Evolutionary conservation across 441 rosid species (phyloP), one percentile per base, ranked within the genome.

Genomic region (Eruca vesicaria): DNA sequence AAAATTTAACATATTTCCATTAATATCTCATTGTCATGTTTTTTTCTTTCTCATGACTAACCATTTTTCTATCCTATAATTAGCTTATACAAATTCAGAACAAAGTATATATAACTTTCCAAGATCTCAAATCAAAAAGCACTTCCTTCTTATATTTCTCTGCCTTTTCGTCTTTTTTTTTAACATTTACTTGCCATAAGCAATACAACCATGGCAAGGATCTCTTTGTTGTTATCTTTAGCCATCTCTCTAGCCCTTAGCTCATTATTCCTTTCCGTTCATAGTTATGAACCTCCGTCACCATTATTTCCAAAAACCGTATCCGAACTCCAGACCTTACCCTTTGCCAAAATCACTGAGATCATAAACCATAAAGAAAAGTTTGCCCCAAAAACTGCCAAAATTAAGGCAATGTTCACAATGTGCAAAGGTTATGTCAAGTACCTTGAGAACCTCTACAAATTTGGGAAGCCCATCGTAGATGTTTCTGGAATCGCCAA

Each of bases 131-230:
- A 57, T 55, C 3, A 73, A 66, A 35, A 38, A 11, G 8, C 12
- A 73, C 60, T 56, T 73, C 71, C 77, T 73, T 65, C 23, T 16
- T 41, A 63, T 50, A 2, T 41, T 6, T 4, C 26, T 18, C 62
- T 3, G 0, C 21, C 3, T 36, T 64, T n/a, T 9, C 23, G 9
- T n/a, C n/a, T n/a, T n/a, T n/a, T n/a, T n/a, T n/a, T n/a, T n/a
- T n/a, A n/a, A 48, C 26, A 45, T 59, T 48, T n/a, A 6, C 57
- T 63, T 64, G 45, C 18, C 64, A 64, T 19, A 55, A 64, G 26
- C 48, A 66, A 31, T 58, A 36, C 75, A 69, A 56, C 79, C 65
- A 76, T 76, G 79, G 60, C 79, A 41, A 76, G 52, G 53, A 29
- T 69, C 36, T 76, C 79, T 75, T 56, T 35, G 58, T 62, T 68